Evolutionary conservation across 1,139 yeast species (phyloP), one percentile per base, ranked within the genome.

Genomic region (Komagataea norvegica): DNA sequence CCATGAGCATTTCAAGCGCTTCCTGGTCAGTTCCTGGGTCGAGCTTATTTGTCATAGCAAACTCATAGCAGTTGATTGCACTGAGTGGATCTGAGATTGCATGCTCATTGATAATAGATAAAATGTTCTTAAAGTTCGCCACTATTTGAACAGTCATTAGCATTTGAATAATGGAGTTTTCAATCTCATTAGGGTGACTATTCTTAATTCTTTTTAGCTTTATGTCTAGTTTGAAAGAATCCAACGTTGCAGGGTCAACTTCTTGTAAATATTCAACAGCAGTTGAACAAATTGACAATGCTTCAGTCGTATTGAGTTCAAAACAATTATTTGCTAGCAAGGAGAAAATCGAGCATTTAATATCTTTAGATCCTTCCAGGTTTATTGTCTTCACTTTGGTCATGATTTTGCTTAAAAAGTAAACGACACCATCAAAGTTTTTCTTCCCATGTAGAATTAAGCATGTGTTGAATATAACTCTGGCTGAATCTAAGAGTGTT

Each of bases 31-130:
- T 34, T 1, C n/a, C 8, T 3, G 52, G 42, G 8, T 48, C 43
- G 2, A 48, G 21, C 20, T 51, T 53, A 28, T 54, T 54, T 0
- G 53, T 52, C 15, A 61, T 53, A 2, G 59, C 40, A 38, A 55
- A 57, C 14, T 56, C 53, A 14, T 56, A 47, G 29, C 63, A 60
- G 19, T 48, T 54, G 20, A 57, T 46, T 0, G 63, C 55, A 13
- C 54, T 48, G 3, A 30, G 24, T 2, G 55, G 52, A 26, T 57
- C 46, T 2, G 35, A 33, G 3, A 34, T 32, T 0, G 60, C 34
- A 14, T 44, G 45, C 6, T 50, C 48, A 36, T 49, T 54, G 41
- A 48, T 47, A 3, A 54, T 42, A 3, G 52, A 44, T 1, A 52
- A 23, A 1, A 52, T 38, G 3, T 34, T 25, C 9, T 49, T 49